Conservation (phyloP, 768 basidiomycete genomes). For the Hypholoma sublateritium region DNA sequence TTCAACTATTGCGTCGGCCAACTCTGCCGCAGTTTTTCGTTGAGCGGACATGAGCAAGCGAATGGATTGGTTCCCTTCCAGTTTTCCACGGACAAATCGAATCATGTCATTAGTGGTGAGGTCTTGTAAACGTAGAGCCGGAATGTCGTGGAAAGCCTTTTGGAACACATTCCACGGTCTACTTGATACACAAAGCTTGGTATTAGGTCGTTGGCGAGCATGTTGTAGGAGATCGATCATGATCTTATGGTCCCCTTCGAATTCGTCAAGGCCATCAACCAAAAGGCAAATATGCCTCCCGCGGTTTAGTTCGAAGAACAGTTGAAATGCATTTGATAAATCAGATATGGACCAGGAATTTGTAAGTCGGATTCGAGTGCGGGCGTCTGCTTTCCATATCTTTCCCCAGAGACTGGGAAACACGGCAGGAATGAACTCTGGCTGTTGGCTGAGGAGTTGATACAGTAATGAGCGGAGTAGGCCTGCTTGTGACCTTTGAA, state of each 20-base stretch:
- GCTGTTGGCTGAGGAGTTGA: slow-evolving; percentile 6
- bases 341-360: slow-evolving; percentile 4
- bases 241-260: slow-evolving; percentile 9
- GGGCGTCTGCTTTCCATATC: slow-evolving; percentile 9
- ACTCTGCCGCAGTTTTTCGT: background rate
- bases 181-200: slow-evolving; percentile 11
- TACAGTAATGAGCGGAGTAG: slow-evolving; percentile 10
- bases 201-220: background rate
- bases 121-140: slow-evolving; percentile 7
- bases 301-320: slow-evolving; percentile 4
- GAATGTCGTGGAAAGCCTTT: slow-evolving; percentile 1
- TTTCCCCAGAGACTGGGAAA: slow-evolving; percentile 7
- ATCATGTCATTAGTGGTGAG: slow-evolving; percentile 9
- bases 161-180: slow-evolving; percentile 8
- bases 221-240: slow-evolving; percentile 5
- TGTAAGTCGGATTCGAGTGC: slow-evolving; percentile 9
- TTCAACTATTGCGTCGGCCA: background rate
- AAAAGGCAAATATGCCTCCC: slow-evolving; percentile 6
- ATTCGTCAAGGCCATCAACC: slow-evolving; percentile 13
- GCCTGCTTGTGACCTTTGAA: slow-evolving; percentile 11
- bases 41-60: background rate
- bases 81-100: slow-evolving; percentile 1
- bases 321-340: slow-evolving; percentile 1
- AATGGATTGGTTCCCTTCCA: background rate
- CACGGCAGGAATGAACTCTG: slow-evolving; percentile 5